phyloP scores from a whole-genome alignment of 2,329 filamentous ascomycete genomes.

The Fusarium redolens region DNA sequence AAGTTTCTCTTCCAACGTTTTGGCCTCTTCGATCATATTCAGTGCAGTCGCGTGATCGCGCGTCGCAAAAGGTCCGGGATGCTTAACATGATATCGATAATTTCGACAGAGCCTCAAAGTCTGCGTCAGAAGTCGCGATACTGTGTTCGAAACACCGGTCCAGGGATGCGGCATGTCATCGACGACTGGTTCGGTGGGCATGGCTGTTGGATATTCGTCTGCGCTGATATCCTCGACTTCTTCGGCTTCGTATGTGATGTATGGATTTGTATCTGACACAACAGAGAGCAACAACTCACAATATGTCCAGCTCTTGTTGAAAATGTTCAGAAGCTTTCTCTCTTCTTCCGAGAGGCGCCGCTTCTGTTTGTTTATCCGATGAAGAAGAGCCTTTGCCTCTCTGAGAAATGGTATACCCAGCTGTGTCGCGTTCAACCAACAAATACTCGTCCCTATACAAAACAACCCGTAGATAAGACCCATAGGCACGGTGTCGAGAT shows the following conservation, averaged over 20 bases:
- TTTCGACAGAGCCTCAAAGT: slow-evolving; percentile 51
- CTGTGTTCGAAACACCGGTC: slow-evolving; percentile 52
- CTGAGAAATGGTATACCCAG: slow-evolving; percentile 49
- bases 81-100: slow-evolving; percentile 45
- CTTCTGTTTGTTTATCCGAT: slow-evolving; percentile 41
- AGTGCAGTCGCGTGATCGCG: slow-evolving; percentile 30
- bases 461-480: slow-evolving; percentile 53
- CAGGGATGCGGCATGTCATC: slow-evolving; percentile 50
- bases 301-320: slow-evolving; percentile 54
- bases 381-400: slow-evolving; percentile 45
- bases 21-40: slow-evolving; percentile 48
- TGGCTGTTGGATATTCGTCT: slow-evolving; percentile 28
- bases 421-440: slow-evolving; percentile 53
- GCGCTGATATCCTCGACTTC: slow-evolving; percentile 22
- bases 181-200: slow-evolving; percentile 15
- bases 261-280: slow-evolving; percentile 48
- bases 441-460: slow-evolving; percentile 54
- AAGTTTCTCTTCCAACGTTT: slow-evolving; percentile 49
- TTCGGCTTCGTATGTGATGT: slow-evolving; percentile 9
- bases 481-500: slow-evolving; percentile 44
- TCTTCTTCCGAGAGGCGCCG: slow-evolving; percentile 28
- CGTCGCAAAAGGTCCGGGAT: slow-evolving; percentile 27
- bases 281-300: slow-evolving; percentile 55
- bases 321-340: slow-evolving; percentile 49
- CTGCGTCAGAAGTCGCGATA: slow-evolving; percentile 50